phyloP scores from a whole-genome alignment of 2,329 filamentous ascomycete genomes.

The Neopestalotiopsis rosae region DNA sequence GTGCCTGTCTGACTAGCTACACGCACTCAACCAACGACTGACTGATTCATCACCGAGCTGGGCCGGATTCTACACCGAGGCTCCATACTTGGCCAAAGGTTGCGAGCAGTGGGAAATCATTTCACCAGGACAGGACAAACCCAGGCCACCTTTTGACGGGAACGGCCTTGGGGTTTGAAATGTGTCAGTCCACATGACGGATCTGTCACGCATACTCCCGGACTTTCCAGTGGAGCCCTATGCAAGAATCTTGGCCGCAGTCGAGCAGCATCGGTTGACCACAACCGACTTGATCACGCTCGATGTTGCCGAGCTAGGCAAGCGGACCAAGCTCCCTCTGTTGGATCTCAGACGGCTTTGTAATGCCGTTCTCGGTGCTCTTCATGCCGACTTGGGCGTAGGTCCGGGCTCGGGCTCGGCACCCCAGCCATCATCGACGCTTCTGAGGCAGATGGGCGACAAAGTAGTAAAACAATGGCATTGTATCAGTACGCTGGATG shows the following conservation, averaged over 20 bases:
- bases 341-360: constrained; percentile 79
- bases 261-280: constrained; percentile 80
- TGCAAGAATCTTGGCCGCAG: constrained; percentile 75
- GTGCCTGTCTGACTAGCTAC: background rate
- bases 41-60: background rate
- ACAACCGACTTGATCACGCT: constrained; percentile 86
- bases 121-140: constrained; percentile 1
- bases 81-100: background rate
- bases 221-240: constrained; percentile 75
- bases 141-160: constrained; percentile 1
- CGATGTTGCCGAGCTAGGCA: constrained; percentile 82
- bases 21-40: background rate
- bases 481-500: constrained; percentile 81
- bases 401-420: constrained; percentile 21
- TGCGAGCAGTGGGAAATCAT: background rate
- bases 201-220: constrained; percentile 83
- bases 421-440: constrained; percentile 13
- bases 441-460: constrained; percentile 40
- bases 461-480: constrained; percentile 49
- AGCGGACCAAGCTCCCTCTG: constrained; percentile 81
- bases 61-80: constrained; percentile 5
- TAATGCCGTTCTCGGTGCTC: constrained; percentile 66
- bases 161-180: constrained; percentile 21
- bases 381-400: constrained; percentile 67
- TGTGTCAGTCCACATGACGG: constrained; percentile 67